Percentiles rank a stretch among this genome's conserved stretches.
These are phyloP conservation scores for Allantophomopsis cytisporea DNA, from an alignment of 2,329 filamentous ascomycete genomes.

Conservation along the genomic window DNA sequence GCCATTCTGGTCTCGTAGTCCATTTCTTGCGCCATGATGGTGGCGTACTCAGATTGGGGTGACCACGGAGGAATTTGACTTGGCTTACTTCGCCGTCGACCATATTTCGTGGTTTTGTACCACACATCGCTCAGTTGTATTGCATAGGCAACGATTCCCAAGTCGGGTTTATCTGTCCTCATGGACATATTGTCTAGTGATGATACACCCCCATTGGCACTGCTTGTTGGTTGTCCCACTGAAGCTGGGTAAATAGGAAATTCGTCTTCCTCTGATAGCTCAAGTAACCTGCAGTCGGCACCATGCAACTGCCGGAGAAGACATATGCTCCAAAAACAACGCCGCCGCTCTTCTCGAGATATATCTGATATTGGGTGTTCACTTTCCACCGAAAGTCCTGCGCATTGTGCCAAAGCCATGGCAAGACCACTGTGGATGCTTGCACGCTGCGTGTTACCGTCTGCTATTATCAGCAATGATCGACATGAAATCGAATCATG, in stretches of 20 bases:
- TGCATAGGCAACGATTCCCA: slow-evolving; percentile 30
- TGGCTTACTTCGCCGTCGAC: slow-evolving; percentile 27
- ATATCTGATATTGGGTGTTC: slow-evolving; percentile 5
- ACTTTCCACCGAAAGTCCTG: slow-evolving; percentile 25
- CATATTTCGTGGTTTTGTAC: slow-evolving; percentile 31
- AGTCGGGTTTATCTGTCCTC: slow-evolving; percentile 11
- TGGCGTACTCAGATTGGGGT: slow-evolving; percentile 34
- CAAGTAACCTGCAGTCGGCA: slow-evolving; percentile 23
- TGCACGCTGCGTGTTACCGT: slow-evolving; percentile 29
- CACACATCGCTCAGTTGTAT: slow-evolving; percentile 31
- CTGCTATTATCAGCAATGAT: slow-evolving; percentile 10
- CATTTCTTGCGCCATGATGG: slow-evolving; percentile 33
- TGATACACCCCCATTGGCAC: not conserved
- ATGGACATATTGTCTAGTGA: not conserved
- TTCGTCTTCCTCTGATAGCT: slow-evolving; percentile 20
- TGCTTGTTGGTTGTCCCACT: slow-evolving; percentile 9
- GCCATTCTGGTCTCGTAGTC: slow-evolving; percentile 36
- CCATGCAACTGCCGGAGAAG: slow-evolving; percentile 18
- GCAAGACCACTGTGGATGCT: slow-evolving; percentile 28
- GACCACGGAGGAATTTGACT: slow-evolving; percentile 31
- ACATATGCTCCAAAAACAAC: slow-evolving; percentile 20
- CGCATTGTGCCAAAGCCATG: slow-evolving; percentile 28
- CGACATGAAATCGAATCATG: not conserved
- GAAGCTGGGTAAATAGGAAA: slow-evolving; percentile 25
- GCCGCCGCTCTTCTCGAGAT: slow-evolving; percentile 15